Conservation (phyloP, 2,329 filamentous ascomycete species). For the Eutypella sp. region DNA sequence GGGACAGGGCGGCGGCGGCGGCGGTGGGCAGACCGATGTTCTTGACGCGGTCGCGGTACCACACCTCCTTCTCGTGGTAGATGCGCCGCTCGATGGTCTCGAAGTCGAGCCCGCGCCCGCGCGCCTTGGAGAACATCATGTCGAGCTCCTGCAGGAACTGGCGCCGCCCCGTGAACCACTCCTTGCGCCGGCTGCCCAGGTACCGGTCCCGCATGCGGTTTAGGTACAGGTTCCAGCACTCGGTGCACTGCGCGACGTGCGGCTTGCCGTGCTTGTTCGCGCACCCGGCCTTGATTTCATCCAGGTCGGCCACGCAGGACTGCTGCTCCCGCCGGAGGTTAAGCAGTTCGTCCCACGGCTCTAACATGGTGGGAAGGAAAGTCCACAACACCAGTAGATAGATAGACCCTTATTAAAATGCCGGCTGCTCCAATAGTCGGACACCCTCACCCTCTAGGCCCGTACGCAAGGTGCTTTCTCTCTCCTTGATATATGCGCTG, state of each 20-base stretch:
- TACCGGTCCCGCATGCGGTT: slow-evolving; percentile 40
- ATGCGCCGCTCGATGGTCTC: slow-evolving; percentile 45
- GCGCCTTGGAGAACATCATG: slow-evolving; percentile 43
- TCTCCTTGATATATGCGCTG: too few relatives aligned
- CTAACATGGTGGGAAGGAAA: slow-evolving; percentile 27
- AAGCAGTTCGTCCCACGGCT: slow-evolving; percentile 28
- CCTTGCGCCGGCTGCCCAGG: slow-evolving; percentile 29
- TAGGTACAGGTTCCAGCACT: slow-evolving; percentile 44
- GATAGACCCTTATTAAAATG: too few relatives aligned
- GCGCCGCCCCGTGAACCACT: slow-evolving; percentile 49
- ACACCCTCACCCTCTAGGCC: too few relatives aligned
- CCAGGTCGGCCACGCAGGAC: slow-evolving; percentile 36
- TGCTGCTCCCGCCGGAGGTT: slow-evolving; percentile 24
- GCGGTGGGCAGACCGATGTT: slow-evolving; percentile 22
- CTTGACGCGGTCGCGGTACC: slow-evolving; percentile 40
- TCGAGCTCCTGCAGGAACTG: slow-evolving; percentile 47
- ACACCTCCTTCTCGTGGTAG: slow-evolving; percentile 45
- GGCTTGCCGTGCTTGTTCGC: slow-evolving; percentile 36
- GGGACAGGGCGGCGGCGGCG: slow-evolving; percentile 18
- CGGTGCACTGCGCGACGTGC: slow-evolving; percentile 40
- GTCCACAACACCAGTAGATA: too few relatives aligned
- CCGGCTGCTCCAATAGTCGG: too few relatives aligned
- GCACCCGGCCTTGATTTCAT: slow-evolving; percentile 39
- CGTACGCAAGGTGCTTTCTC: too few relatives aligned
- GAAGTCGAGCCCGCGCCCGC: slow-evolving; percentile 37